These are phyloP conservation scores for Rubia yunnanensis DNA, from an alignment of 257 asterid species.

Conservation along the genomic window DNA sequence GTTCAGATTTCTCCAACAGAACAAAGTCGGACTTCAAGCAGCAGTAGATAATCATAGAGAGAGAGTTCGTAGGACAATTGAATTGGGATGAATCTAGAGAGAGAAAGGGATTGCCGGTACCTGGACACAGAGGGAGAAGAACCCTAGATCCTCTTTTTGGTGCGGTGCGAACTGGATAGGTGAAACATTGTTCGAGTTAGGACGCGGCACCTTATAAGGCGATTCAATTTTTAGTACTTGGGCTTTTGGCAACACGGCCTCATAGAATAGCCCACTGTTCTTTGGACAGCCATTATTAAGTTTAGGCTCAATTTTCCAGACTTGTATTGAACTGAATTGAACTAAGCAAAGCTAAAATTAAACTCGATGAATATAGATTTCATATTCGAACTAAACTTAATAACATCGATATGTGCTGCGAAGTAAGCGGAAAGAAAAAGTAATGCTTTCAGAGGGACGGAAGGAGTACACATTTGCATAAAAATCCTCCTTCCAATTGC, in stretches of 20 bases:
- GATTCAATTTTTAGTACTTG: background rate
- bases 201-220: background rate
- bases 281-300: background rate
- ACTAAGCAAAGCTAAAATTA: too few species aligned
- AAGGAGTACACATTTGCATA: too few species aligned
- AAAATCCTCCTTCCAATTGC: too few species aligned
- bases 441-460: too few species aligned
- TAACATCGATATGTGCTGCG: too few species aligned
- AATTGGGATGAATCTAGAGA: background rate
- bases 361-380: too few species aligned
- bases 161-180: background rate
- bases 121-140: constrained; percentile 13
- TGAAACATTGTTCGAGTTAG: background rate
- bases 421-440: too few species aligned
- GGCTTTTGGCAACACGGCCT: constrained; percentile 4
- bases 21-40: background rate
- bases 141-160: constrained; percentile 20
- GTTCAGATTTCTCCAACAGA: background rate
- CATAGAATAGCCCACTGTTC: background rate
- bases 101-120: background rate
- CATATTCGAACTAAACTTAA: too few species aligned
- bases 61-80: background rate
- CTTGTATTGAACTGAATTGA: too few species aligned
- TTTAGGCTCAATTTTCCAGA: too few species aligned
- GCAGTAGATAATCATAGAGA: background rate